These are phyloP conservation scores for Candida hungchunana DNA, from an alignment of 805 yeast species.

Conservation along the genomic window DNA sequence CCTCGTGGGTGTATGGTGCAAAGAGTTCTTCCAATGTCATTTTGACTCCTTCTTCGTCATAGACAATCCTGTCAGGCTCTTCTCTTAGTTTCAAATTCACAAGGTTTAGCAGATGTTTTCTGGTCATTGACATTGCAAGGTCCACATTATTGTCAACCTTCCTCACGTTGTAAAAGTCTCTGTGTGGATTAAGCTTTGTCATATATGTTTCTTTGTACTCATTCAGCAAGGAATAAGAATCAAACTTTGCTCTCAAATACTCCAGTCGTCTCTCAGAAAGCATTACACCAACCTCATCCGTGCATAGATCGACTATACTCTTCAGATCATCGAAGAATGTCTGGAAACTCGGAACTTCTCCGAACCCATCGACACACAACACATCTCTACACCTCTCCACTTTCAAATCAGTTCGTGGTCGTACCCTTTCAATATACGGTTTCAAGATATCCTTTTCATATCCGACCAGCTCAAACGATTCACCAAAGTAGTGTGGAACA, in stretches of 20 bases:
- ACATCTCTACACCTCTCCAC: slow-evolving; percentile 18
- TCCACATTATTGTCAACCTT: slow-evolving; percentile 80
- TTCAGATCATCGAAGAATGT: slow-evolving; percentile 31
- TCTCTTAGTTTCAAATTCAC: slow-evolving; percentile 33
- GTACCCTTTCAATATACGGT: slow-evolving; percentile 1
- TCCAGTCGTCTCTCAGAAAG: slow-evolving; percentile 27
- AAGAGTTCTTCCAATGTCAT: slow-evolving; percentile 25
- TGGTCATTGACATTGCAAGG: slow-evolving; percentile 97
- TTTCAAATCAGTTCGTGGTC: background rate
- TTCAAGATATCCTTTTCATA: slow-evolving; percentile 20
- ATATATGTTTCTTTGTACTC: slow-evolving; percentile 32
- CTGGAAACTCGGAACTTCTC: slow-evolving; percentile 30
- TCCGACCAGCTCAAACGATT: slow-evolving; percentile 30
- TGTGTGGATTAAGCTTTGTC: slow-evolving; percentile 35
- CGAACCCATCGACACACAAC: too few species aligned
- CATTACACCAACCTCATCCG: slow-evolving; percentile 8
- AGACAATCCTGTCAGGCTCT: slow-evolving; percentile 34
- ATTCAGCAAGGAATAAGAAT: slow-evolving; percentile 31
- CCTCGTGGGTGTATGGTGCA: slow-evolving; percentile 28
- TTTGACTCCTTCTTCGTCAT: slow-evolving; percentile 22
- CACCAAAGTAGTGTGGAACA: slow-evolving; percentile 33
- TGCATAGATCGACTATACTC: slow-evolving; percentile 19
- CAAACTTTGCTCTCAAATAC: slow-evolving; percentile 33
- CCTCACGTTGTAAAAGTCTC: slow-evolving; percentile 41
- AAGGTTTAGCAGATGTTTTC: slow-evolving; percentile 63